Conservation (phyloP, 1,284 basidiomycete genomes). For the Exobasidium rhododendri region DNA sequence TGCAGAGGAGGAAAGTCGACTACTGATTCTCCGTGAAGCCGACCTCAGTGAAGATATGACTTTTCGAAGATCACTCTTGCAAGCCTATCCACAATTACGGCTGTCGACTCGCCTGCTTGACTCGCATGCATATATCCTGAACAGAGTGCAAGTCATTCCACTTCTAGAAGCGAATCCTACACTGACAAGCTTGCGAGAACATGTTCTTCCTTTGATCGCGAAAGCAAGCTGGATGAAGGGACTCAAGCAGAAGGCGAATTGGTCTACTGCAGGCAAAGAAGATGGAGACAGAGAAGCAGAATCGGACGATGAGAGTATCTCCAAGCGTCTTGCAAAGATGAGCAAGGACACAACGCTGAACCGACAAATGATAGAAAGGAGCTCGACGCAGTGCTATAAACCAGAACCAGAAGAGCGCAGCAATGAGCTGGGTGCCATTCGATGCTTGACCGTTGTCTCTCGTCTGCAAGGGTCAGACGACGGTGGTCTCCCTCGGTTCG, state of each 20-base stretch:
- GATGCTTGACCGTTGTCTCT: slow-evolving; percentile 5
- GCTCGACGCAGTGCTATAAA: not conserved
- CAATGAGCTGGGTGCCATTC: not conserved
- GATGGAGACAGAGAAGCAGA: slow-evolving; percentile 7
- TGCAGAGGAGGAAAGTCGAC: slow-evolving; percentile 6
- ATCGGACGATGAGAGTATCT: slow-evolving; percentile 1
- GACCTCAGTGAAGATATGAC: slow-evolving; percentile 35
- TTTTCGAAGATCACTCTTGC: slow-evolving; percentile 45
- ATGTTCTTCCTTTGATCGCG: slow-evolving; percentile 48
- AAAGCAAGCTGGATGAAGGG: slow-evolving; percentile 49
- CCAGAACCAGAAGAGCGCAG: not conserved
- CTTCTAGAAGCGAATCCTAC: slow-evolving; percentile 36
- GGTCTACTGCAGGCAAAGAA: slow-evolving; percentile 20
- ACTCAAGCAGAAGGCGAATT: slow-evolving; percentile 43
- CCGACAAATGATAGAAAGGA: not conserved
- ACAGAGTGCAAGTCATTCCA: slow-evolving; percentile 32
- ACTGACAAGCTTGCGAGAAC: slow-evolving; percentile 46
- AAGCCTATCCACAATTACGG: slow-evolving; percentile 35
- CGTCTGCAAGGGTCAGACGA: not conserved
- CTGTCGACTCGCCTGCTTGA: slow-evolving; percentile 48
- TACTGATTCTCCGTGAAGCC: slow-evolving; percentile 35
- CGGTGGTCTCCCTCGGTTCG: slow-evolving; percentile 55
- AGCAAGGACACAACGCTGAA: not conserved
- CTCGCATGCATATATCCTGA: slow-evolving; percentile 47
- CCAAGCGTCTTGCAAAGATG: not conserved